These are phyloP conservation scores for Dactylellina cionopaga DNA, from an alignment of 2,329 filamentous ascomycete genomes.

Conservation along the genomic window DNA sequence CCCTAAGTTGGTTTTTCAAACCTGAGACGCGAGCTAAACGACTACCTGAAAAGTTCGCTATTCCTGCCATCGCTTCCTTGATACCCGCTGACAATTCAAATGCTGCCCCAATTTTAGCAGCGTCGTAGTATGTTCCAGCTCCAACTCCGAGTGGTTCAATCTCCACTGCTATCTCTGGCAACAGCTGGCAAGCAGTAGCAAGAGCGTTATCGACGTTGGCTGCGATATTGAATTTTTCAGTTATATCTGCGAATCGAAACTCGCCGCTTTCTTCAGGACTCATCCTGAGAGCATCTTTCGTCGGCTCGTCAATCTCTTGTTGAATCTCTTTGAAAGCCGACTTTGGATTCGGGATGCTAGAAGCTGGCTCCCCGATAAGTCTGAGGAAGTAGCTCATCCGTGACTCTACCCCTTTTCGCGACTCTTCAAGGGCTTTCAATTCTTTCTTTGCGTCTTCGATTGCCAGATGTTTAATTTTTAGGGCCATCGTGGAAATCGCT, in stretches of 20 bases:
- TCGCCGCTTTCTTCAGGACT: conserved; percentile 21
- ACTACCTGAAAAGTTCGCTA: background rate
- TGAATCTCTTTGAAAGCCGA: conserved; percentile 11
- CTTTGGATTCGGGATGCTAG: conserved; percentile 15
- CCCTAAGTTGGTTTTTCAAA: conserved; percentile 54
- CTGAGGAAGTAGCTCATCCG: conserved; percentile 28
- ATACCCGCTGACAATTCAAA: conserved; percentile 2
- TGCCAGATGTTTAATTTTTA: conserved; percentile 52
- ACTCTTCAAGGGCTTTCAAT: conserved; percentile 27
- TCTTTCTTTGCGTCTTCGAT: conserved; percentile 51
- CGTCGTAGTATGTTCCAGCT: background rate
- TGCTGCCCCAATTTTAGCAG: conserved; percentile 21
- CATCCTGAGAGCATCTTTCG: background rate
- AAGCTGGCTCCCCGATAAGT: conserved; percentile 33
- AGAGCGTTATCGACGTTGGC: background rate
- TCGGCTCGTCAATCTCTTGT: conserved; percentile 7
- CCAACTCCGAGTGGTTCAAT: conserved; percentile 36
- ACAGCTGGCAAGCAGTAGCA: background rate
- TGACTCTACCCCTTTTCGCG: background rate
- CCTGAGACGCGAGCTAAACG: background rate
- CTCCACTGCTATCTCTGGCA: conserved; percentile 29
- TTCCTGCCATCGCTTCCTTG: conserved; percentile 7
- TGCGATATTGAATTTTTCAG: background rate
- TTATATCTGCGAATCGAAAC: no score
- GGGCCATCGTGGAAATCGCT: conserved; percentile 33